Conservation (phyloP, 345 rosid species). For the Lepidium aucheri region DNA sequence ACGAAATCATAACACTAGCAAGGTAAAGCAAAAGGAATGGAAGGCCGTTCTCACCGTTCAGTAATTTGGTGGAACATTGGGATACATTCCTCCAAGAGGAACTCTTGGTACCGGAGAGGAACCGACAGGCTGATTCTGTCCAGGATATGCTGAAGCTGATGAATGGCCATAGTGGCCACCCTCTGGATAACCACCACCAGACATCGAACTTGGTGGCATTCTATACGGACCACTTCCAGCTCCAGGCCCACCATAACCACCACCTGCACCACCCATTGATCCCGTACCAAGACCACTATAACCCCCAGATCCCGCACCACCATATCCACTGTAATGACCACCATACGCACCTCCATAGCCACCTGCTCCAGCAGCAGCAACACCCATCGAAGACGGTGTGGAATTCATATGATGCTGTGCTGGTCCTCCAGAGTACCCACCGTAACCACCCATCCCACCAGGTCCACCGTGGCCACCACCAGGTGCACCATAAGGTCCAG, state of each 20-base stretch:
- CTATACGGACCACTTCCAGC: slow-evolving; percentile 50
- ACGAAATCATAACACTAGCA: neutral
- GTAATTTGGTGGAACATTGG: slow-evolving; percentile 60
- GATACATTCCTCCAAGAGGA: slow-evolving; percentile 72
- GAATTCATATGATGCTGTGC: slow-evolving; percentile 51
- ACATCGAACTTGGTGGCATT: slow-evolving; percentile 50
- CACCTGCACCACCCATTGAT: slow-evolving; percentile 23
- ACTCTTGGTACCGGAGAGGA: slow-evolving; percentile 64
- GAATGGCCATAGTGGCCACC: slow-evolving; percentile 51
- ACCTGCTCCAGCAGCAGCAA: slow-evolving; percentile 27
- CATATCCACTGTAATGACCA: slow-evolving; percentile 54
- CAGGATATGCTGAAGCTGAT: slow-evolving; percentile 47
- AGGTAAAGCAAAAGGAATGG: neutral
- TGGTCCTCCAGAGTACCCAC: slow-evolving; percentile 42
- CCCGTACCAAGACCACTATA: slow-evolving; percentile 32
- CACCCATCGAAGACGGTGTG: slow-evolving; percentile 38
- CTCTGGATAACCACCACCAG: slow-evolving; percentile 65
- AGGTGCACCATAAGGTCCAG: slow-evolving; percentile 32
- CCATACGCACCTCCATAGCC: slow-evolving; percentile 35
- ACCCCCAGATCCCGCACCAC: slow-evolving; percentile 50
- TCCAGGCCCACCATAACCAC: slow-evolving; percentile 39
- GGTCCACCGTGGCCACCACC: slow-evolving; percentile 44
- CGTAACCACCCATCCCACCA: slow-evolving; percentile 29
- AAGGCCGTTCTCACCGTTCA: slow-evolving; percentile 44
- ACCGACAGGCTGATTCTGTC: slow-evolving; percentile 58